A percentile compares a stretch with the other conserved stretches of the same genome.
Evolutionary conservation across 768 basidiomycete genomes (phyloP).

Genomic region (Panellus pusillus): DNA sequence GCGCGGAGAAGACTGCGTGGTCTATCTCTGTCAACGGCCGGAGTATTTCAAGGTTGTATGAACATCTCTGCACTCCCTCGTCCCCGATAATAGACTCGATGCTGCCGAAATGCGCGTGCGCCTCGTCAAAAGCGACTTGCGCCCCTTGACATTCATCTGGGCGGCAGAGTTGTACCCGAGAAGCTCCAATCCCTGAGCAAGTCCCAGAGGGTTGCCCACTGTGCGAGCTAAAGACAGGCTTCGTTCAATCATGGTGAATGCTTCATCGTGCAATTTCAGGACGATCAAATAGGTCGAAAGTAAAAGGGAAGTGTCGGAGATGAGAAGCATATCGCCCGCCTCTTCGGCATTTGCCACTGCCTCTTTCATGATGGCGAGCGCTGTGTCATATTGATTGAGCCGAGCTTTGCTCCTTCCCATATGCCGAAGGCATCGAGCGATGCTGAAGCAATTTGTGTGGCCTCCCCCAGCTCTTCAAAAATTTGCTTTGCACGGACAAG

Average conservation of each 20-base stretch:
- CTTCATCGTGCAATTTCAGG: not conserved
- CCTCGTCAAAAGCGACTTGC: not conserved
- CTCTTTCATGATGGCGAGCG: not conserved
- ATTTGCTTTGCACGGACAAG: slow-evolving; percentile 5
- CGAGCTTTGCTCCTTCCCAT: not conserved
- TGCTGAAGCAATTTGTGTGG: not conserved
- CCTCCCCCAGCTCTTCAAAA: slow-evolving; percentile 3
- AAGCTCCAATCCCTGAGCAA: too few relatives aligned
- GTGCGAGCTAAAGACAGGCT: too few relatives aligned
- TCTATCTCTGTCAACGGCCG: too few relatives aligned
- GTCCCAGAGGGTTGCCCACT: too few relatives aligned
- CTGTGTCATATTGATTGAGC: slow-evolving; percentile 1
- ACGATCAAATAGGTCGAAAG: not conserved
- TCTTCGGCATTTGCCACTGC: not conserved
- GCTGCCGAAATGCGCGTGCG: not conserved
- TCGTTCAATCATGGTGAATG: too few relatives aligned
- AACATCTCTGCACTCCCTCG: too few relatives aligned
- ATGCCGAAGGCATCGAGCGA: slow-evolving; percentile 10
- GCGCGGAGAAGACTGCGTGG: too few relatives aligned
- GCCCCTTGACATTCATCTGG: too few relatives aligned
- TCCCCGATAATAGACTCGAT: too few relatives aligned
- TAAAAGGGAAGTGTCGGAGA: not conserved
- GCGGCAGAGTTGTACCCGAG: too few relatives aligned
- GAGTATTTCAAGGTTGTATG: too few relatives aligned
- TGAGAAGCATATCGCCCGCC: not conserved